A percentile compares a stretch with the other conserved stretches of the same genome.
phyloP scores from a whole-genome alignment of 129 eudicot species.

The Escallonia herrerae region DNA sequence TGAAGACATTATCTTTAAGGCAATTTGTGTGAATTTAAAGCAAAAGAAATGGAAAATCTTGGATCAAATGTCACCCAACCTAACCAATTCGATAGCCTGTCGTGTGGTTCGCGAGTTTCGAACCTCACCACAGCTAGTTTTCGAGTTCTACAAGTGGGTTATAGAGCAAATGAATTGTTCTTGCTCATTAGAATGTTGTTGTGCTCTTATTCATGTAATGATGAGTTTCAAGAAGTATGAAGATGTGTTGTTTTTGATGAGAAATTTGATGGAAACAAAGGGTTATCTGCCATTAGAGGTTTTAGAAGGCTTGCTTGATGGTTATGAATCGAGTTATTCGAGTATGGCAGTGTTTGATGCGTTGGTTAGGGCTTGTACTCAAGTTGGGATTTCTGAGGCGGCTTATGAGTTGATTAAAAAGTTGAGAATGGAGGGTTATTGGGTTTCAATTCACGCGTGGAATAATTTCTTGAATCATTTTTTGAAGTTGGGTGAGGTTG shows the following conservation, averaged over 20 bases:
- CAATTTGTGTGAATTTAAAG: slow-evolving; percentile 52
- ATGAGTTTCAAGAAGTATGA: slow-evolving; percentile 37
- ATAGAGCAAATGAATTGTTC: slow-evolving; percentile 13
- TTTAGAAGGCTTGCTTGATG: slow-evolving; percentile 34
- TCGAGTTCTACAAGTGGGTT: slow-evolving; percentile 40
- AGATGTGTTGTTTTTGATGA: slow-evolving; percentile 38
- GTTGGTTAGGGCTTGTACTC: slow-evolving; percentile 56
- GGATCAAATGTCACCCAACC: slow-evolving; percentile 22
- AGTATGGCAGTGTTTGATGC: slow-evolving; percentile 47
- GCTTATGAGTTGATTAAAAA: slow-evolving; percentile 49
- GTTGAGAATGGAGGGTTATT: slow-evolving; percentile 29
- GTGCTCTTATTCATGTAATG: slow-evolving; percentile 39
- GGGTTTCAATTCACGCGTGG: slow-evolving; percentile 71
- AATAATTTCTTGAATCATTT: slow-evolving; percentile 52
- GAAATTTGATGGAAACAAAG: slow-evolving; percentile 32
- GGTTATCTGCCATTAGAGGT: slow-evolving; percentile 47
- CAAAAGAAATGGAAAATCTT: slow-evolving; percentile 50
- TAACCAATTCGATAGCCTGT: slow-evolving; percentile 33
- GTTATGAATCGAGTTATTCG: slow-evolving; percentile 14
- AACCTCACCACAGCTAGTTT: slow-evolving; percentile 41
- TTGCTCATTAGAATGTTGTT: slow-evolving; percentile 23
- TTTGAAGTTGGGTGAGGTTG: slow-evolving; percentile 26
- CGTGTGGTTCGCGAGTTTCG: slow-evolving; percentile 50
- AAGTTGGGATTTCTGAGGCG: slow-evolving; percentile 34
- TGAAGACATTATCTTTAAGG: slow-evolving; percentile 42